phyloP scores from a whole-genome alignment of 345 rosid species.

The Arabidopsis arenosa region DNA sequence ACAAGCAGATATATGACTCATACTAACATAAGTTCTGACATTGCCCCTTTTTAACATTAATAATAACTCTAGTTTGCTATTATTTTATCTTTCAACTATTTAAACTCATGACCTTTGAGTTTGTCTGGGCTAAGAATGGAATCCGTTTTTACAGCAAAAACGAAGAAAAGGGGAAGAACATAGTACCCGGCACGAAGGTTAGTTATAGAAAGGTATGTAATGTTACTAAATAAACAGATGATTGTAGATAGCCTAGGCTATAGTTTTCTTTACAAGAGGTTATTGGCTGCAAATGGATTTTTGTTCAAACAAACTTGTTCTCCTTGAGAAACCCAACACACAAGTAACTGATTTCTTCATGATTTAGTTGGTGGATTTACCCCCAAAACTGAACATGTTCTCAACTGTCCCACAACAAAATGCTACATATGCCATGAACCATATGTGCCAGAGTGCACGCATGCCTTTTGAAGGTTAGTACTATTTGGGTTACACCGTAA shows the following conservation, averaged over 20 bases:
- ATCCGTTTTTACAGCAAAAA: conserved; percentile 65
- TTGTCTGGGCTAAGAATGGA: conserved; percentile 27
- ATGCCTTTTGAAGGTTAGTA: conserved; percentile 69
- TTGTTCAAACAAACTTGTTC: conserved; percentile 20
- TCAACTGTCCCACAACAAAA: conserved; percentile 58
- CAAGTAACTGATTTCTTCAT: conserved; percentile 50
- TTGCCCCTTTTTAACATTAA: background rate
- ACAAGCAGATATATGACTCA: conserved; percentile 14
- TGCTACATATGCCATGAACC: conserved; percentile 56
- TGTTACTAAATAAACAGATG: conserved; percentile 1
- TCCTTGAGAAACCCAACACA: conserved; percentile 11
- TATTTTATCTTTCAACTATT: conserved; percentile 1
- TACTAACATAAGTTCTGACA: conserved; percentile 8
- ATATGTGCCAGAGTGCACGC: conserved; percentile 50
- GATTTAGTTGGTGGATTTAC: conserved; percentile 75
- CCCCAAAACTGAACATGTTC: conserved; percentile 59
- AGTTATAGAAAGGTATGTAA: conserved; percentile 69
- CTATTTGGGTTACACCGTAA: conserved; percentile 2
- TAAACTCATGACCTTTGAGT: background rate
- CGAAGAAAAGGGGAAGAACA: conserved; percentile 87
- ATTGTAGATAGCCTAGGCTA: background rate
- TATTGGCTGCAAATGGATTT: conserved; percentile 15
- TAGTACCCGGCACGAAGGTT: conserved; percentile 56
- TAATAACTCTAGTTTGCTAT: conserved; percentile 13
- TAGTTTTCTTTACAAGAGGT: background rate